Conservation (phyloP, 2,329 filamentous ascomycete species). For the Pestalotiopsis fici region DNA sequence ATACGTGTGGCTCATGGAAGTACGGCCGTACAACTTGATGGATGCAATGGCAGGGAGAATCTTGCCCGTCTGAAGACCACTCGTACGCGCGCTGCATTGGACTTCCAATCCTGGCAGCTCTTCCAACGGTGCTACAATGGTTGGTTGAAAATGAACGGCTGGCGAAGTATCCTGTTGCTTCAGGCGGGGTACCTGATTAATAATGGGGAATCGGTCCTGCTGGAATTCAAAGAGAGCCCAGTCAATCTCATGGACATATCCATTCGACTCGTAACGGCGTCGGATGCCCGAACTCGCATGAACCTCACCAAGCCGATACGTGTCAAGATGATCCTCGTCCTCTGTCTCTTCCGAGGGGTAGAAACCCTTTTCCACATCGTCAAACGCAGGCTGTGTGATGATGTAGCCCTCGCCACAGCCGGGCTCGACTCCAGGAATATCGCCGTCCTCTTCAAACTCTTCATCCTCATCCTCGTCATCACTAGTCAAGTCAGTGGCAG, state of each 20-base stretch:
- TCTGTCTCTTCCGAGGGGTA: constrained; percentile 72
- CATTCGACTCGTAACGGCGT: constrained; percentile 67
- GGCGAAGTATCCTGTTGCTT: constrained; percentile 25
- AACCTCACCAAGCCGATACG: constrained; percentile 78
- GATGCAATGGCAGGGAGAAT: constrained; percentile 78
- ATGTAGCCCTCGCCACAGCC: constrained; percentile 76
- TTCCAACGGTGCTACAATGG: constrained; percentile 58
- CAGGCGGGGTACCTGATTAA: constrained; percentile 65
- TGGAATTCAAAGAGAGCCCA: constrained; percentile 89
- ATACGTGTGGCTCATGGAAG: constrained; percentile 74
- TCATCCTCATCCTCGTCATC: constrained; percentile 57
- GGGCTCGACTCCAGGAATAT: constrained; percentile 76
- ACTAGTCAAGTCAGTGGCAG: constrained; percentile 45
- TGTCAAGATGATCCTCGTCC: constrained; percentile 81
- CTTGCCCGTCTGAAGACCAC: constrained; percentile 76
- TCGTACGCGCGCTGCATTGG: constrained; percentile 86
- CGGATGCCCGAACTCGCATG: constrained; percentile 90
- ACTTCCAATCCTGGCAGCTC: constrained; percentile 75
- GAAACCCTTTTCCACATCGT: constrained; percentile 82
- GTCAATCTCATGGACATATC: constrained; percentile 86
- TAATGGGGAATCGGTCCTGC: constrained; percentile 67
- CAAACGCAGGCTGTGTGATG: constrained; percentile 88
- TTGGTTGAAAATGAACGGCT: constrained; percentile 46
- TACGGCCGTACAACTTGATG: constrained; percentile 84
- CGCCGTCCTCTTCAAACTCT: constrained; percentile 63